Evolutionary conservation across 2,329 filamentous ascomycete genomes (phyloP).

Genomic region (Colletotrichum sp.): DNA sequence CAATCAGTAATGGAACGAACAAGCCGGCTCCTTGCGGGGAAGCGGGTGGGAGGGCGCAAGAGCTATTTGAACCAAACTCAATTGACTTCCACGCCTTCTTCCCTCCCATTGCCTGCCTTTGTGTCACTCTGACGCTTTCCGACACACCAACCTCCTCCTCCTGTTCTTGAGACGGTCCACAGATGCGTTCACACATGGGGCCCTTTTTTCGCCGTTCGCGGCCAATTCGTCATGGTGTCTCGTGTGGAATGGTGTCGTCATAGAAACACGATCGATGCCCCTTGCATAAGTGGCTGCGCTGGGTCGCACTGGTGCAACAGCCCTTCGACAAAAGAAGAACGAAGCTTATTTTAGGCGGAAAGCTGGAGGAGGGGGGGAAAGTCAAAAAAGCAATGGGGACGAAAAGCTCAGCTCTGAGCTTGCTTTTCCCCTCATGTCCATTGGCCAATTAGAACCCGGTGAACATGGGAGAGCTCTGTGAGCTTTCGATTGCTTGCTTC

Average conservation of each 20-base stretch:
- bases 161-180: not conserved
- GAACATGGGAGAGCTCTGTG: not conserved
- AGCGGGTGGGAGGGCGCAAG: not conserved
- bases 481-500: not conserved
- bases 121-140: not conserved
- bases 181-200: conserved; percentile 7
- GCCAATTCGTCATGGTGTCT: conserved; percentile 19
- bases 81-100: not conserved
- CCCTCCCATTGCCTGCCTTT: not conserved
- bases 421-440: not conserved
- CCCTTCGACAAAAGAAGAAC: not conserved
- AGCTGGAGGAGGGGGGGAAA: not conserved
- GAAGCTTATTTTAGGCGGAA: not conserved
- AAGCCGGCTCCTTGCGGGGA: not conserved
- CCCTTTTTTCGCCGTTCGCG: not conserved
- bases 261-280: conserved; percentile 8
- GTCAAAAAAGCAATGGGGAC: not conserved
- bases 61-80: conserved; percentile 20
- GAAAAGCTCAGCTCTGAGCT: not conserved
- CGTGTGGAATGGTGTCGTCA: conserved; percentile 23
- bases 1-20: not conserved
- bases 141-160: not conserved
- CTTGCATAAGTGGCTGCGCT: conserved; percentile 23
- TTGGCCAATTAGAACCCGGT: not conserved
- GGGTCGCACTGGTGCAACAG: not conserved